A percentile compares a stretch with the other conserved stretches of the same genome.
phyloP scores from a whole-genome alignment of 148 eudicot species.

The Rhododendron ferrugineum region DNA sequence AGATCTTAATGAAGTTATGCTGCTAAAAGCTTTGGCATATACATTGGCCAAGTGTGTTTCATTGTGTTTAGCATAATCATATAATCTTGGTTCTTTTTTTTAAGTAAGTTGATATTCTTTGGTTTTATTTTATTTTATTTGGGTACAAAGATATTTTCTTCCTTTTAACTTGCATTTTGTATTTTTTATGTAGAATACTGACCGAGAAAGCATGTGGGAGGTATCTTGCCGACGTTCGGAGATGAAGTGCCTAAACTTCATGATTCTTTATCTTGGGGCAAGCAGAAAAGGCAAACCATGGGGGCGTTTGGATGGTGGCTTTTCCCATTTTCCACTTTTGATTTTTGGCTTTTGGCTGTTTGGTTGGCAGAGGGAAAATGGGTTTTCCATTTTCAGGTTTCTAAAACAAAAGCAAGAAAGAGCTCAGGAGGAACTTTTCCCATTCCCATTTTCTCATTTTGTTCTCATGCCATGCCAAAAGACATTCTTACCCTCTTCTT shows the following conservation, averaged over 20 bases:
- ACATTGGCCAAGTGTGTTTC: background rate
- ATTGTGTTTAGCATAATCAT: background rate
- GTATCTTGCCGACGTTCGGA: slow-evolving; percentile 41
- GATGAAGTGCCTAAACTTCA: slow-evolving; percentile 70
- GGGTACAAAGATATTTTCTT: background rate
- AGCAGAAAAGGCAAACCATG: slow-evolving; percentile 38
- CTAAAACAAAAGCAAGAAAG: too few species aligned
- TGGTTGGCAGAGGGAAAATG: too few species aligned
- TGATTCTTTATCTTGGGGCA: slow-evolving; percentile 89
- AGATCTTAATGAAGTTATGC: background rate
- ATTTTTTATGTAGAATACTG: slow-evolving; percentile 30
- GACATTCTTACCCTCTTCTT: too few species aligned
- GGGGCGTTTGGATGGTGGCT: too few species aligned
- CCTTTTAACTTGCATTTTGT: slow-evolving; percentile 1
- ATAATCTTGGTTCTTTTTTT: background rate
- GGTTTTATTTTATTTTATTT: background rate
- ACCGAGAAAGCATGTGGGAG: slow-evolving; percentile 31
- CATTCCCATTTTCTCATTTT: too few species aligned
- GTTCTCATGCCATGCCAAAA: too few species aligned
- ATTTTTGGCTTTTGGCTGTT: too few species aligned
- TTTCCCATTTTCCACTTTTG: too few species aligned
- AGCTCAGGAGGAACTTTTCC: too few species aligned
- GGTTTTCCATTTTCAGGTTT: too few species aligned
- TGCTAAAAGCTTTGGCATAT: background rate
- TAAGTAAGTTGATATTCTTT: background rate